Base-by-base conservation (phyloP, 2,329 filamentous ascomycete genomes). In the Kalaharituber pfeilii region DNA sequence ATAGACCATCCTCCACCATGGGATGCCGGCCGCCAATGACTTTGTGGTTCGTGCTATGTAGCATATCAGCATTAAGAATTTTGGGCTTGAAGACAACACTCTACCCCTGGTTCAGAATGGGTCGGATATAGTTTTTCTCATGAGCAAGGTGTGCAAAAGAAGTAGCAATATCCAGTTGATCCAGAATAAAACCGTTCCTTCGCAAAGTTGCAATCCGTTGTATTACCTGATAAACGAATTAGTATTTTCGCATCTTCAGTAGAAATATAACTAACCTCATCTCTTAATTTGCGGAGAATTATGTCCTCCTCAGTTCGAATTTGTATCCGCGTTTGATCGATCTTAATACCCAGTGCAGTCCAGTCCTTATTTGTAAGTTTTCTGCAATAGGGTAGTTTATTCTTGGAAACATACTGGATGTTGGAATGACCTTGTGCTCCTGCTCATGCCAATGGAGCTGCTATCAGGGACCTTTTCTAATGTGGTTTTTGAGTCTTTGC, bases 11-110 rank as follows among this genome's bases (percentile, higher is more conserved):
- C 67, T 94, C 89, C 49, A 98, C 91, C 2, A 88, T 95, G 1
- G 89, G 85, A 69, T 98, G 91, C 25, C 91, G 78, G 15, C 91
- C 91, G 25, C 83, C 86, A 8, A 93, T 70, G 62, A 98, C 84
- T 57, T 81, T 81, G 66, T 93, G 86, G 2, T 73, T 69, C 0
- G 75, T 78, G 7, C 73, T 71, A 62, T 52, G 15, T 33, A 44
- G n/a, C 11, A 45, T 15, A n/a, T 24, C 18, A 15, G 4, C 22
- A 51, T 13, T 2, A 4, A 18, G 15, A n/a, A 2, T 3, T 1
- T 6, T 33, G 27, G 7, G n/a, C n/a, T 25, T 49, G 8, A n/a
- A 24, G 30, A 47, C 25, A 52, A 58, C 59, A 54, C 63, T 66
- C 18, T 20, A 25, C 22, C 22, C 53, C 3, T 74, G 71, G 63